Base-by-base conservation (phyloP, 306 rosid genomes). In the Geum urbanum region DNA sequence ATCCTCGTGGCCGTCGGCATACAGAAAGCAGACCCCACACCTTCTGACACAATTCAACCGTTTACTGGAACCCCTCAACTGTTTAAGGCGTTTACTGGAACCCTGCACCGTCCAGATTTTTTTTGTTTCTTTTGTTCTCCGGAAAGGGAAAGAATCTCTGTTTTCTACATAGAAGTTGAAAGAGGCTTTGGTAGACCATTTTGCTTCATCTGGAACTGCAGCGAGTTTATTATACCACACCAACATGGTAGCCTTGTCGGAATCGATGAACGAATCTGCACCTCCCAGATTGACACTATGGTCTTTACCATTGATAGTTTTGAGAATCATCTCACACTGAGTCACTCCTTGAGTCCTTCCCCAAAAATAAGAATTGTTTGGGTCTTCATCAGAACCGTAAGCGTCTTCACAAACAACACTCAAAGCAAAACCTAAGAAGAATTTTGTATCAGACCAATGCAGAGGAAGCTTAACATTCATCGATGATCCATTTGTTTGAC, bases 21-120 rank as follows among this genome's bases (percentile, higher is more conserved):
- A 55, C 22, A 70, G n/a, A 6, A 56, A 18, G 56, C 52, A 41
- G 35, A 57, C 27, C 11, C 66, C 74, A 44, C 74, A 71, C 40
- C 22, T 57, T 14, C 15, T 44, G n/a, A 57, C 45, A 2, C 7
- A 14, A 11, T 45, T 8, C 48, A 9, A 7, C 12, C 48, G 48
- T 3, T 7, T 45, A 45, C 13, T 1, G n/a, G n/a, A n/a, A 24
- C 27, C 27, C n/a, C n/a, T n/a, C n/a, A n/a, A n/a, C n/a, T n/a
- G n/a, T n/a, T n/a, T n/a, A n/a, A n/a, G n/a, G n/a, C n/a, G n/a
- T n/a, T n/a, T n/a, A n/a, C n/a, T n/a, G n/a, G n/a, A n/a, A n/a
- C n/a, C n/a, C n/a, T n/a, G n/a, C n/a, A n/a, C n/a, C n/a, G n/a
- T n/a, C n/a, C n/a, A n/a, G n/a, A n/a, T n/a, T n/a, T n/a, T n/a